Base-by-base conservation (phyloP, 257 asterid species). In the Nicotiana tabacum region DNA sequence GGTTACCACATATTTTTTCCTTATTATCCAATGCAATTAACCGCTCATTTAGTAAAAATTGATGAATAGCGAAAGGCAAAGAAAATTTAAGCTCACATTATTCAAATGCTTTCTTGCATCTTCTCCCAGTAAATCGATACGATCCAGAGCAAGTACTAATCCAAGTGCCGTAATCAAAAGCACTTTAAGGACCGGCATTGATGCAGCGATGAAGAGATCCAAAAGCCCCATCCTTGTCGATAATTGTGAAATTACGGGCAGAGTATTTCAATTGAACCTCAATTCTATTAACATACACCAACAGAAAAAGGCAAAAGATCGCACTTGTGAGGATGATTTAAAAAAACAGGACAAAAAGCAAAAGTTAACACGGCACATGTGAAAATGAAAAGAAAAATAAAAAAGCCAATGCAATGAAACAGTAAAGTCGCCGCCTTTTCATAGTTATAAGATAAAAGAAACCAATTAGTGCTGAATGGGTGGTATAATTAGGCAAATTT, bases 41-140 rank as follows among this genome's bases (percentile, higher is more conserved):
- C 2, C 32, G 32, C 67, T 61, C 33, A 21, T 24, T 9, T 9
- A 61, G 17, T 9, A 61, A 21, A 8, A 56, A 16, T 16, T 1
- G 6, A 56, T n/a, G 24, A 68, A 18, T 68, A 68, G 48, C 8
- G 13, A 48, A 33, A 69, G 77, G 7, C 15, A 77, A 6, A 77
- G 3, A 8, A 29, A 2, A 43, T 18, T 32, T 17, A 30, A 30
- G 69, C 65, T 86, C 81, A 95, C 98, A 86, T 92, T 91, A 78
- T 94, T 95, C 87, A 93, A 85, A 87, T 95, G 98, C 82, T 95
- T 91, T 87, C 97, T 90, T 11, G 97, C 97, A 66, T 94, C 97
- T 3, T 87, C 91, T 17, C 94, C 98, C 32, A 95, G 86, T 60
- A 94, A 84, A 87, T 88, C 77, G 55, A 92, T 67, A 37, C 77